Evolutionary conservation across 257 asterid genomes (phyloP).

Genomic region (Scutellaria galericulata): DNA sequence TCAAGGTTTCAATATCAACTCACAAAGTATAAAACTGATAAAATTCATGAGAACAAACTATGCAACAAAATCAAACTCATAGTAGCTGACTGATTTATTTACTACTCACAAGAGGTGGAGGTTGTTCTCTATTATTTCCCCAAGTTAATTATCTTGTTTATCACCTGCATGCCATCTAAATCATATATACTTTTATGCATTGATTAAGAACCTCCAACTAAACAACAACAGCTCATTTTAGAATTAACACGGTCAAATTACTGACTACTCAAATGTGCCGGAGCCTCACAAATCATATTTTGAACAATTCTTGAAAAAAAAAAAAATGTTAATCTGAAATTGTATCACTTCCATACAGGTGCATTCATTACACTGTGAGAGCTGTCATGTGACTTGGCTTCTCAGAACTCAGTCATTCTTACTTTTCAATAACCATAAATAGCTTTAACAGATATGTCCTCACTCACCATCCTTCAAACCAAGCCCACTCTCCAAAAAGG

Average conservation of each 20-base stretch:
- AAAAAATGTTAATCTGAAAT: background rate
- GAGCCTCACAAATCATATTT: conserved; percentile 11
- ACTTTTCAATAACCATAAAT: background rate
- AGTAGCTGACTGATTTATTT: background rate
- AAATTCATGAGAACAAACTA: background rate
- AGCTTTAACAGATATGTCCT: background rate
- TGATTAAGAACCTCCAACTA: background rate
- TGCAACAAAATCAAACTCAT: background rate
- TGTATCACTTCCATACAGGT: background rate
- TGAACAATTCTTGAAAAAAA: background rate
- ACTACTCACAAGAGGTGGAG: background rate
- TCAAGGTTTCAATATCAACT: background rate
- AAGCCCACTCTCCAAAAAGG: background rate
- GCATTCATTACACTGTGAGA: background rate
- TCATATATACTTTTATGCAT: background rate
- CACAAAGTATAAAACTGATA: background rate
- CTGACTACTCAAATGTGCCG: conserved; percentile 2
- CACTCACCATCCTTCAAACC: background rate
- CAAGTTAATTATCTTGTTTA: background rate
- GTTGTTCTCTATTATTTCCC: background rate
- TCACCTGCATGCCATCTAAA: conserved; percentile 1
- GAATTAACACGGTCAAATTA: background rate
- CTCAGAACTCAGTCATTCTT: background rate
- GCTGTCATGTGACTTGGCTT: background rate
- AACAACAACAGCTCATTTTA: background rate